Evolutionary conservation across 805 yeast genomes (phyloP), one percentile per base, ranked within the genome.

Genomic region (Candida andamanensis): DNA sequence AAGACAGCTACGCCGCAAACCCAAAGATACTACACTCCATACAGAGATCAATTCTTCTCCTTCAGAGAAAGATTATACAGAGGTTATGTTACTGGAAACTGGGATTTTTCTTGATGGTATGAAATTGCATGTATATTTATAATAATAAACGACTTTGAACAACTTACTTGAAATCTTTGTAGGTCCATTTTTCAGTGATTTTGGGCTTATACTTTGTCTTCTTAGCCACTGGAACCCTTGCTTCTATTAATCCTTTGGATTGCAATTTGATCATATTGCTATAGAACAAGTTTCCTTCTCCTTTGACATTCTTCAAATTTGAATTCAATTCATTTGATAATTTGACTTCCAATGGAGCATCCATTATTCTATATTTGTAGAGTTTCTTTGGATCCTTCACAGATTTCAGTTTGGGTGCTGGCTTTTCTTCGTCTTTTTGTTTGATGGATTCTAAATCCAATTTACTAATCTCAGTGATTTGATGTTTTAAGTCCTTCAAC

Each of bases 151-250:
- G 13, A 17, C 30, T n/a, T 13, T 16, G 18, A 15, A 27, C 6
- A 20, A 8, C 9, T 49, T 66, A 80, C 60, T 80, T 80, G 52
- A 84, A 85, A 60, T 90, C 95, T 64, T 90, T 90, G 63, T 83
- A 85, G 20, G 89, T 74, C 94, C 95, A 86, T 62, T 89, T 90
- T 58, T 90, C 96, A 18, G 95, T 83, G 40, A 82, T 60, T 67
- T 82, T 85, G 37, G 72, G 80, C 45, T 77, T 69, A 50, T 80
- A 81, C 54, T 75, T 80, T 52, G 81, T 74, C 55, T 67, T 75
- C 55, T 75, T 76, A 44, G 68, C 69, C 36, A 74, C 77, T 9
- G 81, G 85, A 22, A 79, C 72, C 60, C 97, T 76, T 5, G 95
- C 69, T 58, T 90, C 98, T 35, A 92, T 69, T 51, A 80, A 75